These are phyloP conservation scores for Spathaspora passalidarum DNA, from an alignment of 805 yeast species.

Conservation along the genomic window DNA sequence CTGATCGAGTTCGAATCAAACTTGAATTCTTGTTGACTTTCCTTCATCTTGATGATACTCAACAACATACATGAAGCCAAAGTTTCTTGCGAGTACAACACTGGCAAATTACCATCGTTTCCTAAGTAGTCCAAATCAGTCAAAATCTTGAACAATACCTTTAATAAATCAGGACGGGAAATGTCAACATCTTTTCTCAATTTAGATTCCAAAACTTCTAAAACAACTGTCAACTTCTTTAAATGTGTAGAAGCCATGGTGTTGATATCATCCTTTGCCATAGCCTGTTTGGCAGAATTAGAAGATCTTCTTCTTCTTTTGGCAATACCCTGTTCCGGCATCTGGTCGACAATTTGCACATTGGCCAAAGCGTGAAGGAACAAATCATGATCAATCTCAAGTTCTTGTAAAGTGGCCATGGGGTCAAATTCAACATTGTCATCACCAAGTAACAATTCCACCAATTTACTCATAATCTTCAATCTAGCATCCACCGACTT, in stretches of 20 bases:
- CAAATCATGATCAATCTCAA: conserved; percentile 52
- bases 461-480: conserved; percentile 45
- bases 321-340: conserved; percentile 51
- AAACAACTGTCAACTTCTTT: conserved; percentile 69
- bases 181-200: conserved; percentile 25
- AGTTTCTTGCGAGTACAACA: conserved; percentile 86
- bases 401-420: conserved; percentile 48
- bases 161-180: conserved; percentile 45
- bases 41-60: conserved; percentile 56
- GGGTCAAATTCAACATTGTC: conserved; percentile 31
- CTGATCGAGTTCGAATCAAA: conserved; percentile 68
- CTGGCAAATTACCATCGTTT: conserved; percentile 87
- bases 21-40: conserved; percentile 18
- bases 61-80: conserved; percentile 82
- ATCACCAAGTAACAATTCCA: conserved; percentile 55
- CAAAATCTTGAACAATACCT: conserved; percentile 55
- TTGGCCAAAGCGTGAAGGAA: conserved; percentile 59
- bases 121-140: conserved; percentile 83
- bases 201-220: conserved; percentile 70
- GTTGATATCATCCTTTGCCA: conserved; percentile 67
- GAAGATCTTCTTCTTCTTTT: conserved; percentile 84
- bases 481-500: conserved; percentile 54
- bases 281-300: conserved; percentile 70
- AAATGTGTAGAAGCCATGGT: conserved; percentile 75
- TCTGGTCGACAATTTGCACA: conserved; percentile 51